Base-by-base conservation (phyloP, 2,329 filamentous ascomycete genomes). In the Exutisphaerella laricina region DNA sequence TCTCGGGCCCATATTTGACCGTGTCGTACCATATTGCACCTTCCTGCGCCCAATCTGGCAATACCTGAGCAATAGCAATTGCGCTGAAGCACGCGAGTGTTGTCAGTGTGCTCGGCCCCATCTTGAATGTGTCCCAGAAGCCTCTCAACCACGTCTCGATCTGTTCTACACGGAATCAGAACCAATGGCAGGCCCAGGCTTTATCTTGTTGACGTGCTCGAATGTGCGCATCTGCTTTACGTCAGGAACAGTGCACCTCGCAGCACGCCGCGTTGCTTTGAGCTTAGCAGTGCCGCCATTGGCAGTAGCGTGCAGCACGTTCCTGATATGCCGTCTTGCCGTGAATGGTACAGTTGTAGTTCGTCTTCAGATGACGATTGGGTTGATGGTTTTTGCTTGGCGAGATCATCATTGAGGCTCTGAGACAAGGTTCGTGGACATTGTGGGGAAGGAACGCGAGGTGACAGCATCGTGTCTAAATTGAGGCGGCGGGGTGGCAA, bases 1-100 rank as follows among this genome's bases (percentile, higher is more conserved):
- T 59, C 10, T 63, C 46, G 9, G 71, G 70, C 1, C 72, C 72
- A 13, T 61, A 58, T 17, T 46, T 43, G 29, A 45, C 49, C 22
- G 42, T 43, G 50, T 72, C 68, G 13, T 38, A 30, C n/a, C 17
- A 37, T 29, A 43, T 43, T 26, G 32, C 41, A 9, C 38, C 38
- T n/a, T 40, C 16, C 16, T 40, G 31, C 14, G 13, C 38, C 38
- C 38, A 40, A 20, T 40, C 28, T 6, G 35, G 35, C 13, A 26
- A 22, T n/a, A 38, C 14, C 22, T 38, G 35, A 38, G 35, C 35
- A 20, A 18, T 14, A 7, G 22, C 35, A 17, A 38, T 29, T 9
- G 35, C 21, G 23, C 21, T 38, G 35, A 29, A 29, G 25, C 22
- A 21, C 16, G 22, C 35, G 21, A 38, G 35, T 4, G 35, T 18